These are phyloP conservation scores for Debaryomycetaceae sp. DNA, from an alignment of 1,139 yeast genomes.

Conservation along the genomic window DNA sequence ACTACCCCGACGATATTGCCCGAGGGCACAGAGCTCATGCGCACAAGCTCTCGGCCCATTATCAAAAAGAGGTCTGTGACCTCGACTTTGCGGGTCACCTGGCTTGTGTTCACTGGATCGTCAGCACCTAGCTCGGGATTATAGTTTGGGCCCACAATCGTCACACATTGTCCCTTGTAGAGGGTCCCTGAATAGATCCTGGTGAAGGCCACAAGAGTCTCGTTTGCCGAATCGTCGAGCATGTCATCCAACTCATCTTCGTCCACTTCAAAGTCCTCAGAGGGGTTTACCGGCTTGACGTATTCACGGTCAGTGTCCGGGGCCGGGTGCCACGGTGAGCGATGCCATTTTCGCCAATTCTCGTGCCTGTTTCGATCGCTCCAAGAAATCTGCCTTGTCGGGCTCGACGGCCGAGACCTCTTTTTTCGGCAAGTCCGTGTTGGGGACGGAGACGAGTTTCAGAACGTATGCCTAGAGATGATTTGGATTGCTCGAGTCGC, in stretches of 20 bases:
- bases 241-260: constrained; percentile 30
- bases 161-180: constrained; percentile 59
- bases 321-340: constrained; percentile 4
- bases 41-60: constrained; percentile 87
- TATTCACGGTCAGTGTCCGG: constrained; percentile 7
- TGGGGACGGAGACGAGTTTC: constrained; percentile 78
- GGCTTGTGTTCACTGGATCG: constrained; percentile 27
- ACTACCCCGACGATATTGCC: constrained; percentile 94
- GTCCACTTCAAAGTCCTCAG: constrained; percentile 29
- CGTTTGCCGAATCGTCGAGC: too few species aligned
- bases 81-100: constrained; percentile 34
- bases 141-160: constrained; percentile 79
- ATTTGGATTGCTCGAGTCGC: constrained; percentile 39
- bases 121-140: constrained; percentile 57
- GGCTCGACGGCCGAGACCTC: constrained; percentile 15
- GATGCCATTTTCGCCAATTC: constrained; percentile 59
- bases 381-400: constrained; percentile 51
- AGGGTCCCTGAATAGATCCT: constrained; percentile 83
- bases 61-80: constrained; percentile 66
- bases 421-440: constrained; percentile 64
- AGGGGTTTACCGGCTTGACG: constrained; percentile 37
- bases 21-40: constrained; percentile 75
- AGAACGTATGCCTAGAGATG: constrained; percentile 78
- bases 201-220: constrained; percentile 75
- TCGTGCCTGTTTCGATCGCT: constrained; percentile 59